phyloP scores from a whole-genome alignment of 2,329 filamentous ascomycete species.

The Metarhizium humberi region DNA sequence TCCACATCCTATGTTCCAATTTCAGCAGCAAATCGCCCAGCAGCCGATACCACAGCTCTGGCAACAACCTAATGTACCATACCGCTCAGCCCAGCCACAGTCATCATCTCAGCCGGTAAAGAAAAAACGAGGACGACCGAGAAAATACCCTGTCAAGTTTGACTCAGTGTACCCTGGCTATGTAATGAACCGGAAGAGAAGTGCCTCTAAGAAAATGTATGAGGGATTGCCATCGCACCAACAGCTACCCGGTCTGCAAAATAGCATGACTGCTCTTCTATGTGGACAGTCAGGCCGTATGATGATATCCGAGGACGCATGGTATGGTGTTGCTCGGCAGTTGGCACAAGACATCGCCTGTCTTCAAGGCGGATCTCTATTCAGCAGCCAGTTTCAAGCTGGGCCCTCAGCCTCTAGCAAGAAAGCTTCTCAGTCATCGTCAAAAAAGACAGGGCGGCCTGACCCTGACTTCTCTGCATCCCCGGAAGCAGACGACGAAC shows the following conservation, averaged over 20 bases:
- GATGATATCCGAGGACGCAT: constrained; percentile 11
- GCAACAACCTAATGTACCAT: background rate
- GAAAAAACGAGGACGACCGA: constrained; percentile 14
- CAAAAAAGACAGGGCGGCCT: background rate
- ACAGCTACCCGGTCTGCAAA: constrained; percentile 2
- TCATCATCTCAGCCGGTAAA: constrained; percentile 4
- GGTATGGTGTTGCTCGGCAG: constrained; percentile 7
- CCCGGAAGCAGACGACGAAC: background rate
- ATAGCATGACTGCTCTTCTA: constrained; percentile 5
- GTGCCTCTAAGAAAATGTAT: background rate
- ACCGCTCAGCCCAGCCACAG: background rate
- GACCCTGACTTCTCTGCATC: background rate
- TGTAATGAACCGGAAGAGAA: background rate
- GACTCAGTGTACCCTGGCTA: background rate
- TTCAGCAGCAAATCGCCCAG: background rate
- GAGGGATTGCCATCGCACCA: background rate
- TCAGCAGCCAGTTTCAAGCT: constrained; percentile 3
- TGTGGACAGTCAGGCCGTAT: constrained; percentile 1
- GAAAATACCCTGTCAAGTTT: constrained; percentile 6
- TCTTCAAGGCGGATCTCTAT: constrained; percentile 6
- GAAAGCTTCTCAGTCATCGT: background rate
- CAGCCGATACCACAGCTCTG: constrained; percentile 3
- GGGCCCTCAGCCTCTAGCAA: background rate
- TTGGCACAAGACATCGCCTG: constrained; percentile 7
- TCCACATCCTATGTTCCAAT: constrained; percentile 1